These are phyloP conservation scores for Aspergillus floridensis DNA, from an alignment of 2,329 filamentous ascomycete species.

Conservation along the genomic window DNA sequence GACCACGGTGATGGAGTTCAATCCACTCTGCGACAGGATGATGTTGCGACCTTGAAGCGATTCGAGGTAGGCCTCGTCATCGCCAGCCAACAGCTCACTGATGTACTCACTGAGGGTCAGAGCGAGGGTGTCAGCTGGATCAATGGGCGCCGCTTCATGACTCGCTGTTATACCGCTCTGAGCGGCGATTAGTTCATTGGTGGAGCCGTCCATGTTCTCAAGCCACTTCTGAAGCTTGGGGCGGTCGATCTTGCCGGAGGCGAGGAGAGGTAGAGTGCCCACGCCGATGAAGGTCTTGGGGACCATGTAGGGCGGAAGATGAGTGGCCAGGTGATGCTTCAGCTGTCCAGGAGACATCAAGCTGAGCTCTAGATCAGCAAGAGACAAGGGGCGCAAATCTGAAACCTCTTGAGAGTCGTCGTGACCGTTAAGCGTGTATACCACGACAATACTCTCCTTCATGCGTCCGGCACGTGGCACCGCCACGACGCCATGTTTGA, in stretches of 20 bases:
- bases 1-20: background rate
- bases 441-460: background rate
- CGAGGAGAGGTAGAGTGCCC: background rate
- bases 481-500: background rate
- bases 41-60: background rate
- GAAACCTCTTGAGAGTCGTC: background rate
- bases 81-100: background rate
- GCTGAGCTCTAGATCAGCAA: background rate
- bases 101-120: background rate
- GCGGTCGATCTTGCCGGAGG: conserved; percentile 1
- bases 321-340: background rate
- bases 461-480: background rate
- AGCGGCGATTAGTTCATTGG: background rate
- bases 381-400: background rate
- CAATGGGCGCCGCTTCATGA: background rate
- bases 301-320: conserved; percentile 11
- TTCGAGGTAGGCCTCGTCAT: background rate
- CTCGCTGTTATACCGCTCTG: background rate
- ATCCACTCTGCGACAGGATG: background rate
- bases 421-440: background rate
- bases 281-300: background rate
- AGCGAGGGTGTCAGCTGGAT: background rate
- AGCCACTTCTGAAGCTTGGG: background rate
- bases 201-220: background rate
- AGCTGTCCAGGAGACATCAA: background rate